Base-by-base conservation (phyloP, 2,329 filamentous ascomycete genomes). In the Pseudophaeomoniella oleicola region DNA sequence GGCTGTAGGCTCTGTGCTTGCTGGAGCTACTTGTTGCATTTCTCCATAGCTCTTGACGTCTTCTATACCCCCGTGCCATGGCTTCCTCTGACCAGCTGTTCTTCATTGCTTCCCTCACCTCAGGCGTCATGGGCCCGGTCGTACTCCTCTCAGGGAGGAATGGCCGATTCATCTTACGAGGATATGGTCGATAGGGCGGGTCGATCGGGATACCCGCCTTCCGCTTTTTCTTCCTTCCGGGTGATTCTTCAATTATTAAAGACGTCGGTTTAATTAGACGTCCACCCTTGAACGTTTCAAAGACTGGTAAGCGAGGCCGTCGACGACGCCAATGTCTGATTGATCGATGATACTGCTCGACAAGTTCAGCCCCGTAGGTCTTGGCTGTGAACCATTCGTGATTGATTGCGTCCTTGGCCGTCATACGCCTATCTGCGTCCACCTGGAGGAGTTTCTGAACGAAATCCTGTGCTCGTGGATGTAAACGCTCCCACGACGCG, bases 341-440 rank as follows among this genome's bases (percentile, higher is more conserved):
- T 0, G 66, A 60, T 29, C 60, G 57, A 38, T 59, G 36, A 43
- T 75, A 75, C 3, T 71, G 50, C 1, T 57, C 58, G 18, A 69
- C 57, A 37, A 72, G 64, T 13, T 66, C 59, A 11, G 49, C 48
- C 14, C 53, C 58, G 47, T 72, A 64, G 5, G 51, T 45, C n/a
- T 55, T 50, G 44, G 71, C 66, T 1, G 62, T 62, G 44, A 78
- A 72, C 74, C 73, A 78, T 6, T 46, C 38, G 50, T 76, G 71
- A 6, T 49, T 37, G 19, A 76, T 47, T 3, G 71, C 71, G 49
- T 72, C 48, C n/a, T 60, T 58, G 2, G 62, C 71, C 6, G 64
- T 67, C 54, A 75, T 57, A 17, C 73, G 62, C 29, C 54, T 40
- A 3, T 52, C 44, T 43, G 71, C 70, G 15, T 72, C 56, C 1